A percentile compares a stretch with the other conserved stretches of the same genome.
Evolutionary conservation across 2,329 filamentous ascomycete species (phyloP).

Genomic region (Magnaporthales sp.): DNA sequence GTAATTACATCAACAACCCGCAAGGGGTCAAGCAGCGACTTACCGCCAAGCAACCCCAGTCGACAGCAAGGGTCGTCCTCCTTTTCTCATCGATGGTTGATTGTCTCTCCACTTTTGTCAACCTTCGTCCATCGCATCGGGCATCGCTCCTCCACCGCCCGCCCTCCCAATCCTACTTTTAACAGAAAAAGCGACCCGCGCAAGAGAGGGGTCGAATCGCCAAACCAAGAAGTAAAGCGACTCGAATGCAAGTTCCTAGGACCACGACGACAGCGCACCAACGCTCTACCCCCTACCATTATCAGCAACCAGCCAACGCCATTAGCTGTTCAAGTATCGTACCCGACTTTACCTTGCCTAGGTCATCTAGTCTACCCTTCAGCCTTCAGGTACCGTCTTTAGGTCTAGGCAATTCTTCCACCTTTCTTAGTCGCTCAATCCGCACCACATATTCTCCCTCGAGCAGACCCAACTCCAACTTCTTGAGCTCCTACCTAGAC

Average conservation of each 20-base stretch:
- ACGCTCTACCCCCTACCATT: not conserved
- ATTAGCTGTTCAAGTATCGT: not conserved
- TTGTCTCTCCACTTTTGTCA: not conserved
- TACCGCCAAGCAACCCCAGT: not conserved
- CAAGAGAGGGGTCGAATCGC: constrained; percentile 1
- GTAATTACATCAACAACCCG: not conserved
- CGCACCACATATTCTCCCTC: not conserved
- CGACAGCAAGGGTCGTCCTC: not conserved
- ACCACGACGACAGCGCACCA: not conserved
- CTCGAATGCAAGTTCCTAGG: not conserved
- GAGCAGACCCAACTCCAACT: not conserved
- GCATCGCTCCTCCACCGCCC: constrained; percentile 1
- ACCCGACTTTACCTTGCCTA: not conserved
- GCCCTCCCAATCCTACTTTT: not conserved
- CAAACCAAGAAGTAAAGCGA: not conserved
- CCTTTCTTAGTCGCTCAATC: not conserved
- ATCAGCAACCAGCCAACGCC: not conserved
- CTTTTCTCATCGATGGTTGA: not conserved
- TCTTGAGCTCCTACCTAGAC: not conserved
- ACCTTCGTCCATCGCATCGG: not conserved
- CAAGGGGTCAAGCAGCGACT: not conserved
- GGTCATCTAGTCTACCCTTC: not conserved
- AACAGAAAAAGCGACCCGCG: not conserved
- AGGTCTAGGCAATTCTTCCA: not conserved
- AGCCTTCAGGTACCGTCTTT: not conserved